phyloP scores from a whole-genome alignment of 2,329 filamentous ascomycete species.

The Ploettnerulaceae sp. region DNA sequence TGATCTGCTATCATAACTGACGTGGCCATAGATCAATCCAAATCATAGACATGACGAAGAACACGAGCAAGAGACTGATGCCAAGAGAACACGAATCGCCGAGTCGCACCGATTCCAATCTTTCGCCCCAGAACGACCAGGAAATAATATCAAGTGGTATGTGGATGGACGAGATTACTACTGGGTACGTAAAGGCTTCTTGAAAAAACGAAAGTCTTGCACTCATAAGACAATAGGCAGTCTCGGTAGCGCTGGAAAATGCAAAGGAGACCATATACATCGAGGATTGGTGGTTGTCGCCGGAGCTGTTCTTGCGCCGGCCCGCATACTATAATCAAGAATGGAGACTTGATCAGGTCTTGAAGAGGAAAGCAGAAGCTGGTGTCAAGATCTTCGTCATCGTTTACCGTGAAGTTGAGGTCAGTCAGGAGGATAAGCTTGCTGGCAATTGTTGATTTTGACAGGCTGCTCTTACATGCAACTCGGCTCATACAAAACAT shows the following conservation, averaged over 20 bases:
- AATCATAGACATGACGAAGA: conserved; percentile 93
- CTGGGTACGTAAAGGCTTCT: conserved; percentile 49
- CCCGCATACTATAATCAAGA: conserved; percentile 79
- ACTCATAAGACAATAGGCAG: conserved; percentile 46
- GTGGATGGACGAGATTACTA: conserved; percentile 94
- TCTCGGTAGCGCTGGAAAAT: conserved; percentile 82
- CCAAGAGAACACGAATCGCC: conserved; percentile 67
- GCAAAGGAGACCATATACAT: conserved; percentile 95
- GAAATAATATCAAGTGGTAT: conserved; percentile 93
- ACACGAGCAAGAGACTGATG: conserved; percentile 79
- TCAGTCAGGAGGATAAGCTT: too few species aligned
- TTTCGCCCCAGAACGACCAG: conserved; percentile 81
- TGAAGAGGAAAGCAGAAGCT: conserved; percentile 84
- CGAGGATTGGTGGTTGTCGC: conserved; percentile 94
- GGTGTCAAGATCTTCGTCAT: conserved; percentile 93
- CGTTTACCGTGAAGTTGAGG: conserved; percentile 73
- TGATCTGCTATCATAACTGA: not conserved
- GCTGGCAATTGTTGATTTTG: too few species aligned
- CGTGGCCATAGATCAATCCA: conserved; percentile 56
- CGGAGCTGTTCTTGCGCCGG: conserved; percentile 78
- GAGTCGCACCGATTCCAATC: conserved; percentile 81
- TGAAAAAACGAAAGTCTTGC: not conserved
- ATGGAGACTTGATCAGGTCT: conserved; percentile 77
- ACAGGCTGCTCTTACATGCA: conserved; percentile 78
- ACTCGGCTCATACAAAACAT: conserved; percentile 89